Conservation (phyloP, 305 asterid genomes). For the Solanum hybrid region DNA sequence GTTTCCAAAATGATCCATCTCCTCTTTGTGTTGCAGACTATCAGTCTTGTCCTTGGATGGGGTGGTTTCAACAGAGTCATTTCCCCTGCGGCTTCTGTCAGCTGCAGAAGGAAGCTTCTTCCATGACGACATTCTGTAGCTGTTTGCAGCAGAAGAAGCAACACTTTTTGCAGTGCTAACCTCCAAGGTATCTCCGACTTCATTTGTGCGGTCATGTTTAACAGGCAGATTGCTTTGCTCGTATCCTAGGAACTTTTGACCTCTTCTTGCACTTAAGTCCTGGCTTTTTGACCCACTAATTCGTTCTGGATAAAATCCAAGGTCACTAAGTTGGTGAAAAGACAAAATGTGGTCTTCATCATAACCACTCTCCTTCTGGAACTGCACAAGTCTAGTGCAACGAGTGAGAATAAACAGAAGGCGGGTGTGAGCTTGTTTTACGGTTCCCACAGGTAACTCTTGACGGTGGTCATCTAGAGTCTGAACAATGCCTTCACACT, state of each 20-base stretch:
- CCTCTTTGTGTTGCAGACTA: slow-evolving; percentile 29
- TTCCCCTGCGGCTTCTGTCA: slow-evolving; percentile 46
- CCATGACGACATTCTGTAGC: slow-evolving; percentile 87
- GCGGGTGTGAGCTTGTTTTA: slow-evolving; percentile 84
- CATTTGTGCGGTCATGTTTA: slow-evolving; percentile 26
- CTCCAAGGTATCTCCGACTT: slow-evolving; percentile 20
- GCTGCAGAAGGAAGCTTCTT: slow-evolving; percentile 86
- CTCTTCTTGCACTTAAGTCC: slow-evolving; percentile 14
- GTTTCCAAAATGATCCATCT: slow-evolving; percentile 29
- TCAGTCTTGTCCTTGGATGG: slow-evolving; percentile 38
- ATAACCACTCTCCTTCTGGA: slow-evolving; percentile 86
- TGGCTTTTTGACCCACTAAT: slow-evolving; percentile 14
- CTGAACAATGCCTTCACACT: slow-evolving; percentile 89
- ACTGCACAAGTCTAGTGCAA: slow-evolving; percentile 91
- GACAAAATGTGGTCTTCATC: slow-evolving; percentile 64
- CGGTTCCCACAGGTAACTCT: slow-evolving; percentile 67
- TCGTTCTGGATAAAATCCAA: slow-evolving; percentile 76
- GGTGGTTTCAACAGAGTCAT: slow-evolving; percentile 33
- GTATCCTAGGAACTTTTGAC: slow-evolving; percentile 27
- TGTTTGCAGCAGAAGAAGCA: slow-evolving; percentile 64
- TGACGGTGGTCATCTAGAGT: slow-evolving; percentile 90
- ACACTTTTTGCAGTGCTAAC: slow-evolving; percentile 57
- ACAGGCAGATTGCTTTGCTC: slow-evolving; percentile 23
- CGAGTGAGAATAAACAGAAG: slow-evolving; percentile 89
- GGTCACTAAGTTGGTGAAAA: slow-evolving; percentile 80